Base-by-base conservation (phyloP, 106 monocot species). In the Gastrodia elata region DNA sequence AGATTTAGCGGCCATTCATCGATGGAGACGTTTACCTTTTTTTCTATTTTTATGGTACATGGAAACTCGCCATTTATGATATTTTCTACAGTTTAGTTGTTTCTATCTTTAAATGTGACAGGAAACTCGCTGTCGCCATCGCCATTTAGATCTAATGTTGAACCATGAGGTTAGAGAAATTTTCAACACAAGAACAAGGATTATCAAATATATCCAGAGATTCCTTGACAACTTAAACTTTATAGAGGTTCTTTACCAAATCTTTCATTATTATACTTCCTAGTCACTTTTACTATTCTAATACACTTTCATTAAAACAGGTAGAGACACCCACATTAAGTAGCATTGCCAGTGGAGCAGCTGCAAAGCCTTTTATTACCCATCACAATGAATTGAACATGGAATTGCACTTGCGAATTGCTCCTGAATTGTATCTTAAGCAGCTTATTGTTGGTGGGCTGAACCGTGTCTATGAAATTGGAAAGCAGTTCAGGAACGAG, bases 241-340 rank as follows among this genome's bases (percentile, higher is more conserved):
- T 73, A 68, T 92, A 32, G 92, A 96, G 96, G 96, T 96, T 20
- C 77, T 26, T 22, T n/a, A 11, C n/a, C 48, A 72, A 24, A 15
- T 75, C 74, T 57, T 33, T 75, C 8, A 2, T 22, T 15, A 70
- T n/a, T 65, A 28, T 35, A n/a, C 25, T 35, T 37, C 7, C 6
- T 67, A 24, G 57, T 38, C 14, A 69, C 5, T 13, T 44, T 39
- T 34, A 39, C 46, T 57, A 20, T 8, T 68, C 34, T 49, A 58
- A 68, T 55, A 46, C 22, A 16, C 28, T 56, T 73, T 5, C 64
- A 1, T 20, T 49, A 68, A 58, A 64, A 59, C 80, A 95, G 94
- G 94, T 95, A n/a, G 94, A 91, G 79, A 95, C 94, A 67, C 91
- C 94, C 15, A 95, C 91, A 91, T 91, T 95, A 89, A 95, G 91